phyloP scores from a whole-genome alignment of 2,329 filamentous ascomycete species.

The Colletotrichum camelliae region DNA sequence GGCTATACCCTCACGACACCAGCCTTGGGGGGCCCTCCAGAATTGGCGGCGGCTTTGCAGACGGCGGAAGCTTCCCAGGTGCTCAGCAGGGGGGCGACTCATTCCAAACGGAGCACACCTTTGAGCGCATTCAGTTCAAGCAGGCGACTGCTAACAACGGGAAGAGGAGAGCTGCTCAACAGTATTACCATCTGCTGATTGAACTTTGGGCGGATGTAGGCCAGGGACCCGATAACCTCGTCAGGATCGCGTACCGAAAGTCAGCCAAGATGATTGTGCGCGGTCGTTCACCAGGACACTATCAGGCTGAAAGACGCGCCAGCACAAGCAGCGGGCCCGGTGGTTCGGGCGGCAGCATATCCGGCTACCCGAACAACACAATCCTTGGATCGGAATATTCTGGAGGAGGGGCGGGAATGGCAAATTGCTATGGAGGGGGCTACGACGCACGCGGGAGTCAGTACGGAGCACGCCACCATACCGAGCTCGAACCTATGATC shows the following conservation, averaged over 20 bases:
- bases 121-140: constrained; percentile 94
- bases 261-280: constrained; percentile 88
- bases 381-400: constrained; percentile 45
- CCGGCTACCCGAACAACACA: constrained; percentile 48
- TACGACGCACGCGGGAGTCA: constrained; percentile 48
- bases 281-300: constrained; percentile 81
- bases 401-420: constrained; percentile 42
- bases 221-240: constrained; percentile 57
- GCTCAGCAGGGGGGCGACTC: constrained; percentile 35
- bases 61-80: constrained; percentile 37
- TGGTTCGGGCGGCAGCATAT: constrained; percentile 68
- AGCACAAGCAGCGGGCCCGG: constrained; percentile 72
- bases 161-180: constrained; percentile 86
- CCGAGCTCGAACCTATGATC: constrained; percentile 59
- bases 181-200: constrained; percentile 90
- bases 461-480: constrained; percentile 50
- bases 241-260: constrained; percentile 74
- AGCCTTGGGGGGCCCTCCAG: constrained; percentile 36
- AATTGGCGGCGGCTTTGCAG: constrained; percentile 33
- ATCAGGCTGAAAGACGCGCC: constrained; percentile 72
- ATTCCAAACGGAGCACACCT: constrained; percentile 64
- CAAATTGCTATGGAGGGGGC: constrained; percentile 37
- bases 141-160: constrained; percentile 94
- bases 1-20: constrained; percentile 48
- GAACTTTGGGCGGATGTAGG: constrained; percentile 79